Evolutionary conservation across 768 basidiomycete species (phyloP).

Genomic region (Phanerochaete sordida): DNA sequence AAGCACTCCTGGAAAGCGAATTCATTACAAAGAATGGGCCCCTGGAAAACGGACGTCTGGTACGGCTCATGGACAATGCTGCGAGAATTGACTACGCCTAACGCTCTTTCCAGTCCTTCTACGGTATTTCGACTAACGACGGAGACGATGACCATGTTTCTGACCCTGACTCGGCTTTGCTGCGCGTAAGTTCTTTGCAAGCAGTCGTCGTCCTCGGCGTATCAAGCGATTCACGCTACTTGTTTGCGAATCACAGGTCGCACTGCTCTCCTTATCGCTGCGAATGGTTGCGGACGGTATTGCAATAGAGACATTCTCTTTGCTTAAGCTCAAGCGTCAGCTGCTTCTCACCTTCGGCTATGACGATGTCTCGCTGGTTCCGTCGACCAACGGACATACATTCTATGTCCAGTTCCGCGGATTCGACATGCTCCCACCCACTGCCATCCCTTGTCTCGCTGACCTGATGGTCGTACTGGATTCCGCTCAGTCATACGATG

Average conservation of each 20-base stretch:
- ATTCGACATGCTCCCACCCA: conserved; percentile 37
- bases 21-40: conserved; percentile 35
- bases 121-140: conserved; percentile 34
- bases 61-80: conserved; percentile 25
- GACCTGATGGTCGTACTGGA: conserved; percentile 60
- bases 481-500: conserved; percentile 44
- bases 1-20: conserved; percentile 55
- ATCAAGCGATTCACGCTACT: too few species aligned
- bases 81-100: too few species aligned
- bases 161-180: conserved; percentile 45
- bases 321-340: conserved; percentile 57
- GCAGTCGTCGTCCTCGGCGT: background rate
- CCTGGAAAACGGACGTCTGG: conserved; percentile 39
- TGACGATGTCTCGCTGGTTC: conserved; percentile 41
- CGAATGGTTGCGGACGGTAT: conserved; percentile 68
- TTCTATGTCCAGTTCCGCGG: conserved; percentile 55
- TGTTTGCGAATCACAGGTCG: conserved; percentile 36
- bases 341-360: conserved; percentile 55
- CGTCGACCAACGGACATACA: conserved; percentile 42
- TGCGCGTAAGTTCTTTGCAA: conserved; percentile 37
- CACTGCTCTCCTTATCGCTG: conserved; percentile 54
- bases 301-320: conserved; percentile 42
- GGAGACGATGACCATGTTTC: conserved; percentile 13
- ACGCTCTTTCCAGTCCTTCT: conserved; percentile 44
- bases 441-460: conserved; percentile 52